Base-by-base conservation (phyloP, 2,329 filamentous ascomycete genomes). In the Fusarium siculi region DNA sequence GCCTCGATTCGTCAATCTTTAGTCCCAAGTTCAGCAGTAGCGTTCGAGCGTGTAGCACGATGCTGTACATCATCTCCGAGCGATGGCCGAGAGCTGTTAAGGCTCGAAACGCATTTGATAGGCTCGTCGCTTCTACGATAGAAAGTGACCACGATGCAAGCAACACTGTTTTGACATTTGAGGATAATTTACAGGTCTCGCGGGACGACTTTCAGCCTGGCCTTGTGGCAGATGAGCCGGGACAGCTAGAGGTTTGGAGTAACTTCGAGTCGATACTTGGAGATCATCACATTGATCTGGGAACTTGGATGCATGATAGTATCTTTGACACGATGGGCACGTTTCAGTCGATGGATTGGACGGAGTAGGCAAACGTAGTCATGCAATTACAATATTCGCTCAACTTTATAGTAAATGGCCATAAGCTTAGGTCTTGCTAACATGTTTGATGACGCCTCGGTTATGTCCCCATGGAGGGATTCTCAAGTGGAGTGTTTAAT, bases 221-320 rank as follows among this genome's bases (percentile, higher is more conserved):
- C 3, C 23, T 40, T 4, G n/a, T 1, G 7, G 16, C 18, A 6
- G n/a, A 23, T 3, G 60, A 63, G 5, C 1, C 19, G 3, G 11
- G n/a, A 19, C 1, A 19, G 9, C 28, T 8, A 3, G 54, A 63
- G 36, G 9, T 36, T 1, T 63, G 54, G 60, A 63, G 28, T 39
- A 60, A 2, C 18, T 63, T 63, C 15, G 42, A 49, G 54, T 40
- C 42, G 1, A 47, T 60, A 42, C 54, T 49, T 4, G 54, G 8
- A 11, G 54, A 60, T 7, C 11, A 63, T 40, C 54, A 60, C 11
- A 60, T 63, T n/a, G 60, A 60, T 15, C n/a, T 18, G 2, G 42
- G 2, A 12, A 63, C 60, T 21, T 63, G 60, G 54, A 63, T 63
- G 42, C 54, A 63, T 12, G 60, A 63, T 42, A 63, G 60, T 8